A percentile compares a stretch with the other conserved stretches of the same genome.
Evolutionary conservation across 2,329 filamentous ascomycete genomes (phyloP).

Genomic region (Colletotrichum liaoningense): DNA sequence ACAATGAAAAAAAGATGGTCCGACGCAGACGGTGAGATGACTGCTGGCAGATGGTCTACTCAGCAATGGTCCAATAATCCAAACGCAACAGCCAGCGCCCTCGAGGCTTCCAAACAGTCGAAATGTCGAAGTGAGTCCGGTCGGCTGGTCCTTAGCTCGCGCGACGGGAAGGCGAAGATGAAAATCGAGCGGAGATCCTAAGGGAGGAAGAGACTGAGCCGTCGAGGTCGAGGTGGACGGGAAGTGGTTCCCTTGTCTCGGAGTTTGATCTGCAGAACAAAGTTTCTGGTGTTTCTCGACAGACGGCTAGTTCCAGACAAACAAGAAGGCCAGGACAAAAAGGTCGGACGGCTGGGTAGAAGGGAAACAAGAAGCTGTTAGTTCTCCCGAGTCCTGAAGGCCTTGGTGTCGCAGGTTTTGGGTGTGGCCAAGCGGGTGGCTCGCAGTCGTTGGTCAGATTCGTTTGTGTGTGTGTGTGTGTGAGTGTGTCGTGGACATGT

Average conservation of each 20-base stretch:
- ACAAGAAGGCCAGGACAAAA: constrained; percentile 39
- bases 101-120: constrained; percentile 19
- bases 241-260: constrained; percentile 34
- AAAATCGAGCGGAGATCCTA: constrained; percentile 19
- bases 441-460: constrained; percentile 20
- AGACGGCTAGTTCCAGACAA: neutral
- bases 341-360: constrained; percentile 25
- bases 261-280: constrained; percentile 41
- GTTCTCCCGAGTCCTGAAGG: constrained; percentile 45
- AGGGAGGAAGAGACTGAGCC: constrained; percentile 18
- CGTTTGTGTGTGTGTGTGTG: constrained; percentile 2
- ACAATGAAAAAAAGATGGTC: neutral
- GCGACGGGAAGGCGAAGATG: constrained; percentile 25
- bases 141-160: constrained; percentile 6
- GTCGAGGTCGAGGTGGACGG: constrained; percentile 20
- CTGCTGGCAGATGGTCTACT: neutral
- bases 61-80: neutral
- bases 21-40: neutral
- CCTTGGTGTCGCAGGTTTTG: constrained; percentile 52
- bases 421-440: constrained; percentile 15
- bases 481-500: constrained; percentile 25
- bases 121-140: constrained; percentile 16
- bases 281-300: constrained; percentile 37
- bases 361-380: constrained; percentile 24
- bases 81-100: neutral